These are phyloP conservation scores for Phytophthora brassicae DNA, from an alignment of 352 stramenopile genomes.

Conservation along the genomic window DNA sequence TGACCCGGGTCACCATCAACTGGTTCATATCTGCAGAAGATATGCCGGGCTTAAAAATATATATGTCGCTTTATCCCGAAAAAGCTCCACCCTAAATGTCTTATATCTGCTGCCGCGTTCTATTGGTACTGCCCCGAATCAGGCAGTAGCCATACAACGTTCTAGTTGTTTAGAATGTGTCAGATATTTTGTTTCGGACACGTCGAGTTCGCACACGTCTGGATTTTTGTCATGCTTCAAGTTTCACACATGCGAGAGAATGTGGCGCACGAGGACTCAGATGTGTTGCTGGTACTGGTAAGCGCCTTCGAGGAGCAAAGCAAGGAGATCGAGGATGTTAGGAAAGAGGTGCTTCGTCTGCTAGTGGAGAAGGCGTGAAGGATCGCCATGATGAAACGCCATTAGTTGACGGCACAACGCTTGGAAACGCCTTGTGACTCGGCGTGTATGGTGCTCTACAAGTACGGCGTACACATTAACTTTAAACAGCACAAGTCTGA, in stretches of 20 bases:
- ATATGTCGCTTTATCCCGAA: slow-evolving; percentile 10
- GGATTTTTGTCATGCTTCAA: background rate
- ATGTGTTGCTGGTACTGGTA: background rate
- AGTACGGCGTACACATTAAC: background rate
- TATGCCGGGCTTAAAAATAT: slow-evolving; percentile 12
- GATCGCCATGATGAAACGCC: background rate
- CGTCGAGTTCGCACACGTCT: background rate
- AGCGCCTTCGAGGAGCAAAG: no score
- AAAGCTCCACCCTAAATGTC: background rate
- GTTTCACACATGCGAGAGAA: no score
- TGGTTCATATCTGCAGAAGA: slow-evolving; percentile 16
- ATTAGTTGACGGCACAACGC: background rate
- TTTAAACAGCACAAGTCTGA: slow-evolving; percentile 3
- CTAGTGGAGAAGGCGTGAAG: background rate
- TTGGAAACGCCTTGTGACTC: slow-evolving; percentile 1
- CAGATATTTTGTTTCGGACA: slow-evolving; percentile 5
- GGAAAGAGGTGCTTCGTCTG: background rate
- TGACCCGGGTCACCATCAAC: no score
- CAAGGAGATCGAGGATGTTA: background rate
- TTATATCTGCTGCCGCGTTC: slow-evolving; percentile 1
- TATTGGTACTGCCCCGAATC: background rate
- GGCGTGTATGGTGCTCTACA: slow-evolving; percentile 2
- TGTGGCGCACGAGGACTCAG: background rate
- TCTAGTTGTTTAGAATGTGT: background rate
- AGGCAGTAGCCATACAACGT: background rate